Evolutionary conservation across 495 filamentous ascomycete species (phyloP), one percentile per base, ranked within the genome.

Genomic region (Penicillium subrubescens): DNA sequence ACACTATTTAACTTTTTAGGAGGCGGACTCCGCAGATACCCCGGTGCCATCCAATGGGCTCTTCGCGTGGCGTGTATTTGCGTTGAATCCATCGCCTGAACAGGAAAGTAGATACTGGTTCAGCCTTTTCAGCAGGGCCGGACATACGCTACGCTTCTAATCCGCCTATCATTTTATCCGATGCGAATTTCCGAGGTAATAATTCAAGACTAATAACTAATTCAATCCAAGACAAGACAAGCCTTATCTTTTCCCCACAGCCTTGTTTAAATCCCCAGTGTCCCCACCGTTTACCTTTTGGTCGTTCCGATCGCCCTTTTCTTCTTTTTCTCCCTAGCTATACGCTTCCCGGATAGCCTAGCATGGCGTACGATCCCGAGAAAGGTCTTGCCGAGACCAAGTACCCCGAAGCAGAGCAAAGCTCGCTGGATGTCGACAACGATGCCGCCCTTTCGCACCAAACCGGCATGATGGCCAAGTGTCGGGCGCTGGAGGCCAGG

Each of bases 401-500:
- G 19, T 62, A 51, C 19, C 35, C 63, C 10, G 41, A 54, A 27
- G 64, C 44, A 17, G 62, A 65, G 17, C 50, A 60, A 34, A 63
- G 35, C 23, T 65, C 63, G 8, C 41, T 48, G 15, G 64, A 64
- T 10, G 33, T 41, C 56, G 62, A 60, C 33, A 34, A 39, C 43
- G 21, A 63, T 51, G 56, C 25, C 41, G 31, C 27, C 1, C 12
- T 41, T 21, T 37, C 57, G 25, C 54, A 68, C 11, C 46, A 66
- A 37, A 57, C 63, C 34, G 51, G 68, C 29, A 56, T 75, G 41
- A 61, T 82, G 12, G 71, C 56, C 54, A 72, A 57, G 19, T 65
- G 83, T 10, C 79, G 81, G 21, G 51, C 63, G 25, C 72, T 78
- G 23, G 83, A 86, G 52, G 71, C 73, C 14, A 71, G 72, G 53